These are phyloP conservation scores for Stenocarpella maydis DNA, from an alignment of 2,329 filamentous ascomycete species.

Conservation along the genomic window DNA sequence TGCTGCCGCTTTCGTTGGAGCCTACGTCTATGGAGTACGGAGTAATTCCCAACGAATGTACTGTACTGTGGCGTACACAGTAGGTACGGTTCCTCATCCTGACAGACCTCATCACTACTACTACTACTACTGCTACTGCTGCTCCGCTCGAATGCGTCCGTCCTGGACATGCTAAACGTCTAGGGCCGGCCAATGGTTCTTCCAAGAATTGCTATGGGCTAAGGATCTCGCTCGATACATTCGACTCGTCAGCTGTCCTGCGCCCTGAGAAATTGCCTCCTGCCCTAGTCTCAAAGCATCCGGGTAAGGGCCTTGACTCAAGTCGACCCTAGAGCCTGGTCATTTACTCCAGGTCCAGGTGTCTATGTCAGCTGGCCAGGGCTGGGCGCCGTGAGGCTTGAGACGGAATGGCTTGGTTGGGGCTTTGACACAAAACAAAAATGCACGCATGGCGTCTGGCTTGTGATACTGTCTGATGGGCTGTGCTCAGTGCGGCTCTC, in stretches of 20 bases:
- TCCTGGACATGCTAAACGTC: conserved; percentile 12
- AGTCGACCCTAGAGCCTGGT: conserved; percentile 19
- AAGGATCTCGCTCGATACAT: conserved; percentile 17
- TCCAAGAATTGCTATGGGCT: conserved; percentile 8
- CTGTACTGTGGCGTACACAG: neutral
- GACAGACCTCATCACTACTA: neutral
- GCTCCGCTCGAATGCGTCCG: neutral
- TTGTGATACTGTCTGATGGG: conserved; percentile 21
- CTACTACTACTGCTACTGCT: neutral
- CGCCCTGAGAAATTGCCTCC: conserved; percentile 18
- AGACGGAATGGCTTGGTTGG: conserved; percentile 14
- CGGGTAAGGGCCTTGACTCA: conserved; percentile 15
- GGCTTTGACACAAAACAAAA: conserved; percentile 13
- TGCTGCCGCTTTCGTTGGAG: conserved; percentile 17
- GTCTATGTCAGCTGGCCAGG: conserved; percentile 13
- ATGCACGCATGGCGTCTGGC: conserved; percentile 21
- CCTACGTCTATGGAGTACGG: no score
- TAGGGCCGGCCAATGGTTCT: conserved; percentile 14
- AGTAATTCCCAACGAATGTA: no score
- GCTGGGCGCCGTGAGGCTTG: conserved; percentile 13
- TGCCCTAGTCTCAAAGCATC: conserved; percentile 25
- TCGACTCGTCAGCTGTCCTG: conserved; percentile 27
- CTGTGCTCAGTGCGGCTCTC: conserved; percentile 6
- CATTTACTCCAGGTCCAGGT: conserved; percentile 6
- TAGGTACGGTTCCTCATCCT: neutral